phyloP scores from a whole-genome alignment of 2,329 filamentous ascomycete genomes.

The Bipolaris bicolor region DNA sequence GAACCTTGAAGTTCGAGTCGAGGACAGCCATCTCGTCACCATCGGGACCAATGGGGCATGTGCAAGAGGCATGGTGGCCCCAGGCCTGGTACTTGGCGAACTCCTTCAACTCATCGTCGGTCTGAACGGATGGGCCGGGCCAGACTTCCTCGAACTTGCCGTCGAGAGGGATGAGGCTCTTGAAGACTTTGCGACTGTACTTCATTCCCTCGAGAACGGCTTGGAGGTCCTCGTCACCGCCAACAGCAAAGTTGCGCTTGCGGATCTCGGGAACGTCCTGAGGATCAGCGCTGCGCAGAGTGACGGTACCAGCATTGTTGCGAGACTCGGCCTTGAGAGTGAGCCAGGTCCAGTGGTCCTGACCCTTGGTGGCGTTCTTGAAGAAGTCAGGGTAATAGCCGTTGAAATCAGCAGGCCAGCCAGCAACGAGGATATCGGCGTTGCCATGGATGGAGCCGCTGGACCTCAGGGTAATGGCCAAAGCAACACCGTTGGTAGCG shows the following conservation, averaged over 20 bases:
- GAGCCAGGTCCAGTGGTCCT: conserved; percentile 56
- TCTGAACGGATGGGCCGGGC: conserved; percentile 56
- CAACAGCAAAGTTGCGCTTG: conserved; percentile 25
- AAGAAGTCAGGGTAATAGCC: conserved; percentile 63
- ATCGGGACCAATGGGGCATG: conserved; percentile 61
- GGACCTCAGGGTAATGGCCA: conserved; percentile 53
- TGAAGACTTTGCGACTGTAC: conserved; percentile 55
- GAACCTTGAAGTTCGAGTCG: conserved; percentile 60
- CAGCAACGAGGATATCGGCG: conserved; percentile 61
- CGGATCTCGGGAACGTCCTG: conserved; percentile 65
- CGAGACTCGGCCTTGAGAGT: conserved; percentile 67
- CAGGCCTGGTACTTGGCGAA: conserved; percentile 39
- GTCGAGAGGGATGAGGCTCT: conserved; percentile 51
- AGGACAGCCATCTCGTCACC: conserved; percentile 60
- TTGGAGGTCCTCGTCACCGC: conserved; percentile 52
- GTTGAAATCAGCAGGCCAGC: conserved; percentile 59
- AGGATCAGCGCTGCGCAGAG: conserved; percentile 64
- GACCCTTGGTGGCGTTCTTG: conserved; percentile 52
- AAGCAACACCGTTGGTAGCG: conserved; percentile 59
- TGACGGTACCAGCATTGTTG: conserved; percentile 66
- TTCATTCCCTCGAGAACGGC: conserved; percentile 63
- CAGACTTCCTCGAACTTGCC: conserved; percentile 55
- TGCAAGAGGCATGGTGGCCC: conserved; percentile 64
- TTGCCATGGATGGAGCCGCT: conserved; percentile 49
- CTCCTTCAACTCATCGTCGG: conserved; percentile 51